Evolutionary conservation across 768 basidiomycete species (phyloP), one percentile per base, ranked within the genome.

Genomic region (Mycena filopes): DNA sequence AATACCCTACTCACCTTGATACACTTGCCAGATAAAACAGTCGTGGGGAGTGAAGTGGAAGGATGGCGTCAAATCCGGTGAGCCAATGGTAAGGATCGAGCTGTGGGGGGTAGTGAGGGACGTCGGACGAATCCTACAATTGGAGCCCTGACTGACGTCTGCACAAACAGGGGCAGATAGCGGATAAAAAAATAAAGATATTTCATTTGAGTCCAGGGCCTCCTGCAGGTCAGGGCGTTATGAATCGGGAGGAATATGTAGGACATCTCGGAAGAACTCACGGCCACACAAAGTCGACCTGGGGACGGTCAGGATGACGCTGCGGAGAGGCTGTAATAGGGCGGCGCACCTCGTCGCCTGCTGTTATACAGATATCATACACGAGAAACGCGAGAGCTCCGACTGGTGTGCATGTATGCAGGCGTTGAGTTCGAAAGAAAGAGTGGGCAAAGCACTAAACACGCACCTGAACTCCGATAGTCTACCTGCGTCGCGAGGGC

Each of bases 1-100:
- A n/a, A n/a, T n/a, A n/a, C n/a, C n/a, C n/a, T n/a, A n/a, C n/a
- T n/a, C n/a, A n/a, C n/a, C n/a, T n/a, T 82, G 81, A 56, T 78
- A 82, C n/a, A 81, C 72, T 65, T 81, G 76, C 81, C 81, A 83
- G 55, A 81, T 78, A 69, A 76, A 83, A 67, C 82, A 83, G 42
- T 76, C 80, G 58, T 79, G 78, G 9, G 62, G 57, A 2, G 81
- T 78, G 64, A 81, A 82, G 42, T 76, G 72, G 40, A 81, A 77
- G 4, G 60, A 67, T 4, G 80, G 75, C 16, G 78, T 76, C 26
- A 80, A 60, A 54, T 79, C 77, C 25, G 79, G 74, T 4, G 61
- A 63, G 25, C 77, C 79, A 45, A 80, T 74, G 54, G 78, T 68
- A 25, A 79, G 69, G 45, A 77, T 76, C 7, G 79, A 77, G 53